These are phyloP conservation scores for Quillaja saponaria DNA, from an alignment of 306 rosid genomes.

Conservation along the genomic window DNA sequence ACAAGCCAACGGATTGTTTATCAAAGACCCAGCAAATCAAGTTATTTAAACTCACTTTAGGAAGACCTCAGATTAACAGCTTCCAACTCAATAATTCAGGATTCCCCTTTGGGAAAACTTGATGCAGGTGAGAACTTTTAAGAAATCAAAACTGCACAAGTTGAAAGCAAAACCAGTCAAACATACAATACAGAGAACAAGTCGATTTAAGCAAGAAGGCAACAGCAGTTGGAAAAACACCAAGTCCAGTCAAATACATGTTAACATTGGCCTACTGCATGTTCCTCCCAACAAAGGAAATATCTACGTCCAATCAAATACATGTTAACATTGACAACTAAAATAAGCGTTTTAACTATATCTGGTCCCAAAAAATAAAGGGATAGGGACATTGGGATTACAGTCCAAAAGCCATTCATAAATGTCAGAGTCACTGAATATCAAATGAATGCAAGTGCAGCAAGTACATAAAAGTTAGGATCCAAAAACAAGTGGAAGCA, in stretches of 20 bases:
- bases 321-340: neutral
- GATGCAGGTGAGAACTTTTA: slow-evolving; percentile 21
- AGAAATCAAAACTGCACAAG: slow-evolving; percentile 33
- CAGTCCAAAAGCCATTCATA: neutral
- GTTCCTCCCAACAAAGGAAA: slow-evolving; percentile 28
- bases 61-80: slow-evolving; percentile 18
- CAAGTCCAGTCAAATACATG: too few species aligned
- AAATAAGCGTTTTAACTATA: neutral
- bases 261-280: neutral
- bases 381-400: neutral
- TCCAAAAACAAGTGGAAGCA: neutral
- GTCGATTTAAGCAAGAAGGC: slow-evolving; percentile 5
- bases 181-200: slow-evolving; percentile 16
- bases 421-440: slow-evolving; percentile 4
- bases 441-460: neutral
- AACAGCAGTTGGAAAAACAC: neutral
- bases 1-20: slow-evolving; percentile 22
- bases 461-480: neutral
- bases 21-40: slow-evolving; percentile 30
- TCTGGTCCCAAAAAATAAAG: neutral
- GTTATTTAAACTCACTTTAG: slow-evolving; percentile 23
- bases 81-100: slow-evolving; percentile 16
- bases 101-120: slow-evolving; percentile 23
- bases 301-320: slow-evolving; percentile 16
- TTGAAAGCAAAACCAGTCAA: slow-evolving; percentile 27